phyloP scores from a whole-genome alignment of 352 stramenopile species.

The Thalassiosira livingstoniorum region DNA sequence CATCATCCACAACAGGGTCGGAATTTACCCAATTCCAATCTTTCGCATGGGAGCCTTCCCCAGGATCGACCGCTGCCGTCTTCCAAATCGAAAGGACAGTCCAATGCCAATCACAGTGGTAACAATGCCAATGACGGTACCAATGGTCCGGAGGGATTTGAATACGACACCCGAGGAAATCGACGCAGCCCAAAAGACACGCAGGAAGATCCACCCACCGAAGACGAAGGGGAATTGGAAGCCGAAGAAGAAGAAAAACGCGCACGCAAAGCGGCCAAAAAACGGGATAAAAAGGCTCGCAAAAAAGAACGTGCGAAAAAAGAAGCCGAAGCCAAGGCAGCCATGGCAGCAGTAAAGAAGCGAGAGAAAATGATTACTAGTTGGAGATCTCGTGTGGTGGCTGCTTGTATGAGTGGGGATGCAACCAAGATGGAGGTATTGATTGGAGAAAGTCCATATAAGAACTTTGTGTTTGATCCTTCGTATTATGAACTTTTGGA shows the following conservation, averaged over 20 bases:
- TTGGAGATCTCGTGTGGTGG: conserved; percentile 75
- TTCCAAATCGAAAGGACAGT: background rate
- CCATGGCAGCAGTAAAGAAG: conserved; percentile 74
- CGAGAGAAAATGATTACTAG: conserved; percentile 72
- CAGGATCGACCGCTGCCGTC: conserved; percentile 36
- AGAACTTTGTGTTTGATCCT: conserved; percentile 44
- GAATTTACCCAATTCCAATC: conserved; percentile 16
- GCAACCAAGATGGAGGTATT: conserved; percentile 69
- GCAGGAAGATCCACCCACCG: background rate
- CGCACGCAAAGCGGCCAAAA: conserved; percentile 64
- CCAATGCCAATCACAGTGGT: conserved; percentile 5
- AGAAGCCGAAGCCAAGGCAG: conserved; percentile 74
- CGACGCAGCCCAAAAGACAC: background rate
- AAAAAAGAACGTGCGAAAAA: conserved; percentile 75
- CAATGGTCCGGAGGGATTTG: conserved; percentile 41
- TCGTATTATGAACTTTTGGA: conserved; percentile 27
- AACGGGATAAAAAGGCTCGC: conserved; percentile 78
- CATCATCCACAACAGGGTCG: no score
- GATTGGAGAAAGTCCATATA: conserved; percentile 72
- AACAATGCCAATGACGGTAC: conserved; percentile 13
- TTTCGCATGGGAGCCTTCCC: conserved; percentile 3
- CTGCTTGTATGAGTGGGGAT: conserved; percentile 66
- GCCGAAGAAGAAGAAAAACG: conserved; percentile 70
- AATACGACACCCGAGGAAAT: conserved; percentile 45
- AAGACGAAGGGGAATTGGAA: conserved; percentile 26